Percentiles rank a stretch among this genome's conserved stretches.
These are phyloP conservation scores for Fusarium piperis DNA, from an alignment of 2,329 filamentous ascomycete genomes.

Conservation along the genomic window DNA sequence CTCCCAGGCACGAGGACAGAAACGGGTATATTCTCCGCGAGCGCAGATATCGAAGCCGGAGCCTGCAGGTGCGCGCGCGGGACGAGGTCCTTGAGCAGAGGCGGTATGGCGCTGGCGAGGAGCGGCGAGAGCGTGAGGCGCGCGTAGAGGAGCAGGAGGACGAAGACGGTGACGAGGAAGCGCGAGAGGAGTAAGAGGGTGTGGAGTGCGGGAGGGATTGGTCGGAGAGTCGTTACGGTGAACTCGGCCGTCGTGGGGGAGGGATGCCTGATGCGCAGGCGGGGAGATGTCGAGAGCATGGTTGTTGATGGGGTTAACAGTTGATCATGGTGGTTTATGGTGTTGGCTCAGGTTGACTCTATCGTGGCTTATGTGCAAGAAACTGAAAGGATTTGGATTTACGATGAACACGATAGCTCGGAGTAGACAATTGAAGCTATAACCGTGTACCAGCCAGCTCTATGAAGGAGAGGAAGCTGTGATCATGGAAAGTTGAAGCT, in stretches of 20 bases:
- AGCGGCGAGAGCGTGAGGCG: constrained; percentile 53
- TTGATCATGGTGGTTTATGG: constrained; percentile 4
- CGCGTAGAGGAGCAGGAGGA: constrained; percentile 61
- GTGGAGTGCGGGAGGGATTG: constrained; percentile 58
- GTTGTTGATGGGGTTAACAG: constrained; percentile 15
- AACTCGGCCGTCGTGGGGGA: constrained; percentile 93
- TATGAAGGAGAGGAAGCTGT: background rate
- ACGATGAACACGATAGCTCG: background rate
- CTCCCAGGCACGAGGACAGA: constrained; percentile 53
- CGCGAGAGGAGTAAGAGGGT: constrained; percentile 54
- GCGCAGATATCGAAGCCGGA: constrained; percentile 45
- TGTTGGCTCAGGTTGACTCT: background rate
- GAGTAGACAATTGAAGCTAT: background rate
- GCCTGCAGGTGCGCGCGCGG: constrained; percentile 41
- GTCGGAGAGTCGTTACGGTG: constrained; percentile 84
- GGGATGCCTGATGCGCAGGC: constrained; percentile 71
- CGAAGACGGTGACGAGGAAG: constrained; percentile 53
- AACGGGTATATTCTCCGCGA: constrained; percentile 50
- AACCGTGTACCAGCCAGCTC: background rate
- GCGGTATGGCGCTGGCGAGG: constrained; percentile 29
- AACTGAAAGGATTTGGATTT: background rate
- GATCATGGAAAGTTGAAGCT: background rate
- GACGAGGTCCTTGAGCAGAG: constrained; percentile 18
- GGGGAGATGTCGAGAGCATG: constrained; percentile 71
- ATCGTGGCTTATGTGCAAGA: background rate